Conservation (phyloP, 1,139 yeast species). For the Kodamaea sp. region DNA sequence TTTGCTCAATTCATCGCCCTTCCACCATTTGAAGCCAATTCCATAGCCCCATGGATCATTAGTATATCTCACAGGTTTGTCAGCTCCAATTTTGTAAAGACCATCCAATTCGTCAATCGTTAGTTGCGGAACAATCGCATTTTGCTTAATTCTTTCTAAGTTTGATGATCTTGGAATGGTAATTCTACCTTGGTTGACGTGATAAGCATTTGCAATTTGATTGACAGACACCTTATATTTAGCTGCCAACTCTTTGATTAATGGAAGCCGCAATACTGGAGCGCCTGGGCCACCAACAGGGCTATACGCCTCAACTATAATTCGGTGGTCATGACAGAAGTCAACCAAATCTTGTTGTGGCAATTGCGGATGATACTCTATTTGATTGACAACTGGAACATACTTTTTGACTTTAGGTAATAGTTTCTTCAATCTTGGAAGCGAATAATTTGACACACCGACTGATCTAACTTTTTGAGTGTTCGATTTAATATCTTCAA, state of each 20-base stretch:
- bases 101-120: constrained; percentile 42
- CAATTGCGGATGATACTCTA: constrained; percentile 41
- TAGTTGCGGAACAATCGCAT: constrained; percentile 37
- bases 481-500: constrained; percentile 43
- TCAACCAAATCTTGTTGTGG: constrained; percentile 40
- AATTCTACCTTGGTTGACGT: constrained; percentile 35
- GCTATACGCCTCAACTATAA: constrained; percentile 33
- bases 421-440: constrained; percentile 27
- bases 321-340: constrained; percentile 25
- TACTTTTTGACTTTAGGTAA: constrained; percentile 28
- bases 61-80: constrained; percentile 41
- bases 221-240: constrained; percentile 34
- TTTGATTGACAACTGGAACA: constrained; percentile 37
- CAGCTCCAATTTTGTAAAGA: constrained; percentile 45
- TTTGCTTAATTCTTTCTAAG: constrained; percentile 35
- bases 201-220: constrained; percentile 41
- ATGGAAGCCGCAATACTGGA: constrained; percentile 35
- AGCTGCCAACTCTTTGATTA: constrained; percentile 31
- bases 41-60: constrained; percentile 42
- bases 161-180: constrained; percentile 41
- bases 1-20: constrained; percentile 27
- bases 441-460: constrained; percentile 37
- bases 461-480: constrained; percentile 32
- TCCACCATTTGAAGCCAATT: constrained; percentile 40
- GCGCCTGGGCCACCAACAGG: constrained; percentile 42